Base-by-base conservation (phyloP, 306 rosid species). In the Ormosia emarginata region DNA sequence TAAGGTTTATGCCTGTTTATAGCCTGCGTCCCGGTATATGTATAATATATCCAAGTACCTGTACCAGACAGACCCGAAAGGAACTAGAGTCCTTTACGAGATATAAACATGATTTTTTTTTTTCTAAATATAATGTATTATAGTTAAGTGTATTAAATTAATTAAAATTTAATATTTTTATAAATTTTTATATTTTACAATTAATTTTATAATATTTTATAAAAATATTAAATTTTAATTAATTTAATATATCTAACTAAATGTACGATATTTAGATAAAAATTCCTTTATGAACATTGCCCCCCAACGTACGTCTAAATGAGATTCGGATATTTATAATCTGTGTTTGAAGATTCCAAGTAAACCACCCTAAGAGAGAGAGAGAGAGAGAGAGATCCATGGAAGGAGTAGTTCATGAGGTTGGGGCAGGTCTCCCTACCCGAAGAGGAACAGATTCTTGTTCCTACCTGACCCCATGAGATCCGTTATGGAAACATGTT, bases 351-450 rank as follows among this genome's bases (percentile, higher is more conserved):
- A 85, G 90, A 87, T 88, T 89, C 90, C 88, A 79, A 72, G 85
- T 79, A 87, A 87, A 85, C 88, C 44, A 85, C 85, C 79, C 73
- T 81, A 77, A 46, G 82, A 30, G 80, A 81, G 71, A 40, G 71
- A 40, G n/a, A n/a, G n/a, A n/a, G n/a, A n/a, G 80, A 75, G 87
- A 68, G 77, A 85, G 73, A 82, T 71, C 77, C 74, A 65, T 78
- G 83, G 64, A 82, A 61, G 89, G 90, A 91, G 87, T 85, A 17
- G 92, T 88, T 91, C 82, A 66, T 67, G 74, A 79, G 81, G 77
- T 83, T 82, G 84, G 89, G 81, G 92, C 85, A 90, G 97, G 93
- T 93, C 67, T 72, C 83, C 87, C 89, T 73, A 77, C 84, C 95
- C 78, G 71, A 81, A 78, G 68, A 73, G 82, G 83, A 86, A 77